Evolutionary conservation across 148 eudicot species (phyloP).

Genomic region (Silene latifolia): DNA sequence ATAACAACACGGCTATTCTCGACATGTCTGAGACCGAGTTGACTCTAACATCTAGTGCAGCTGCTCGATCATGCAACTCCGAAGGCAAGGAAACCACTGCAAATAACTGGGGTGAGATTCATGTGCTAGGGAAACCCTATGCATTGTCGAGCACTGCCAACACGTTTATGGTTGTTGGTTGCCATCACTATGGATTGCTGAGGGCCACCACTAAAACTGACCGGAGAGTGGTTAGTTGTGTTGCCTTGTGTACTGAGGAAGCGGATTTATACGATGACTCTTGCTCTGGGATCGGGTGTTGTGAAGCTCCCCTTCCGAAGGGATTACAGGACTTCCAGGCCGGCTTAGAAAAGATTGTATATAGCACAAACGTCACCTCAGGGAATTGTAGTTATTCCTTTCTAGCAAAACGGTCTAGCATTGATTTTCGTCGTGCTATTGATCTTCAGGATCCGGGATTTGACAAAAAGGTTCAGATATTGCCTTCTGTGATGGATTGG

Average conservation of each 20-base stretch:
- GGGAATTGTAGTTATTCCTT: constrained; percentile 11
- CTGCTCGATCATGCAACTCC: background rate
- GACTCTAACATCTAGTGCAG: background rate
- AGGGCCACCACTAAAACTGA: constrained; percentile 10
- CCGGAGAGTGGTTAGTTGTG: constrained; percentile 12
- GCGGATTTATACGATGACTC: constrained; percentile 9
- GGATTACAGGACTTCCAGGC: constrained; percentile 11
- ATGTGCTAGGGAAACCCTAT: constrained; percentile 3
- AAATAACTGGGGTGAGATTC: background rate
- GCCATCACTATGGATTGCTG: constrained; percentile 16
- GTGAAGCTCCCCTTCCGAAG: constrained; percentile 15
- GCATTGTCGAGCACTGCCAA: constrained; percentile 15
- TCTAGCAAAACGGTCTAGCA: background rate
- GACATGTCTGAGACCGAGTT: constrained; percentile 18
- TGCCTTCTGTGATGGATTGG: constrained; percentile 19
- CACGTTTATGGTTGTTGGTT: constrained; percentile 13
- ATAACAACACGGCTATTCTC: background rate
- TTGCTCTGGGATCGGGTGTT: constrained; percentile 21
- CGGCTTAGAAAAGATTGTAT: constrained; percentile 7
- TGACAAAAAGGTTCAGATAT: background rate
- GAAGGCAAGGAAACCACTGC: background rate
- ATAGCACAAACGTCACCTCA: background rate
- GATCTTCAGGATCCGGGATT: constrained; percentile 8
- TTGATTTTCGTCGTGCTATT: constrained; percentile 10
- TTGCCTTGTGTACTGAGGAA: constrained; percentile 13